Base-by-base conservation (phyloP, 139 green algal species). In the Zygnema circumcarinatum region DNA sequence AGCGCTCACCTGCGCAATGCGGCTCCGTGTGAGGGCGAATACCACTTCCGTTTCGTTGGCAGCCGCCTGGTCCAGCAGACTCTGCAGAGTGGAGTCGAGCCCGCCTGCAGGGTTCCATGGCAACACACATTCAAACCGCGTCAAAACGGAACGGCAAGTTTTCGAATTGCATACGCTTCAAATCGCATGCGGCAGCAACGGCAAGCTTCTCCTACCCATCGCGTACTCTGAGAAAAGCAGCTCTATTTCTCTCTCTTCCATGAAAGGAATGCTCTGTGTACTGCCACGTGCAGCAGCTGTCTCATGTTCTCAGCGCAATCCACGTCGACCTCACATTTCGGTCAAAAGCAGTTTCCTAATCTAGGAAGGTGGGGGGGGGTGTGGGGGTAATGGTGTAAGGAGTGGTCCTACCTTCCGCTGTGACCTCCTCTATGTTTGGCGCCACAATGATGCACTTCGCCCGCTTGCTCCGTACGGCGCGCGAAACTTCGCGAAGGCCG, bases 401-500 rank as follows among this genome's bases (percentile, higher is more conserved):
- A n/a, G n/a, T n/a, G n/a, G n/a, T 16, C 47, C 16, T 16, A 89
- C 84, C 84, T 89, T 92, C 87, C 1, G 22, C 35, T 7, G 85
- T 88, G 31, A 84, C 86, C 35, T 91, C 40, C 76, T 93, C 90
- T 38, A 93, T 87, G 81, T 93, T 93, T 25, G 90, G 87, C 3
- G 90, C 83, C 42, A 93, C 79, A 31, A 93, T 83, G 11, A 93
- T 69, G 36, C 29, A 74, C 74, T 87, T 89, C 1, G 81, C 83
- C 22, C 41, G 79, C 36, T 90, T 73, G 20, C 69, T 29, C 1
- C 74, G 16, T 2, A 93, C 81, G 31, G 32, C 56, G 33, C 87
- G 86, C 36, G 47, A 11, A 16, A 91, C 90, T 73, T 93, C 90
- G 11, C 87, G 36, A 20, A 93, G 35, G 67, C 90, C 90, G 1